These are phyloP conservation scores for Magnaporthiopsis incrustans DNA, from an alignment of 2,329 filamentous ascomycete genomes.

Conservation along the genomic window DNA sequence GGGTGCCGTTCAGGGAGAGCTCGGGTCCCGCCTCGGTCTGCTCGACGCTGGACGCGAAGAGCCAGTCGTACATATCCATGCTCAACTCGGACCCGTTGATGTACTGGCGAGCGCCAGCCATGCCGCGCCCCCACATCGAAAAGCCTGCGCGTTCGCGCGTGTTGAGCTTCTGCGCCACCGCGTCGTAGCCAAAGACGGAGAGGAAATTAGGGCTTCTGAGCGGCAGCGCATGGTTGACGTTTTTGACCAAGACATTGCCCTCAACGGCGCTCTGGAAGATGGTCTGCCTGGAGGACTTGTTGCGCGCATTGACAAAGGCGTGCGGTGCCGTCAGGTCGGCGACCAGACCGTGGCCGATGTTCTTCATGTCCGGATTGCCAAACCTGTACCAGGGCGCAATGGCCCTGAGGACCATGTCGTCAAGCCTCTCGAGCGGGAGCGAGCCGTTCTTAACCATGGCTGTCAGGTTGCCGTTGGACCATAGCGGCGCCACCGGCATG, in stretches of 20 bases:
- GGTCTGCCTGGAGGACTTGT: slow-evolving; percentile 33
- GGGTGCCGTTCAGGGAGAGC: slow-evolving; percentile 39
- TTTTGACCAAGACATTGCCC: slow-evolving; percentile 71
- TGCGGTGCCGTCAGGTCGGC: slow-evolving; percentile 47
- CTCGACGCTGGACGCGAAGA: slow-evolving; percentile 3
- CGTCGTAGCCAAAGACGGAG: slow-evolving; percentile 53
- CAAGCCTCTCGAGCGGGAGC: slow-evolving; percentile 43
- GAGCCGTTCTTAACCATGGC: slow-evolving; percentile 53
- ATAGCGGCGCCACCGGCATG: slow-evolving; percentile 46
- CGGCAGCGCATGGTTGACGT: slow-evolving; percentile 54
- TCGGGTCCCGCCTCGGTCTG: slow-evolving; percentile 15
- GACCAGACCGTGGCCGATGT: slow-evolving; percentile 43
- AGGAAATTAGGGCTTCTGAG: slow-evolving; percentile 48
- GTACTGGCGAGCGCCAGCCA: slow-evolving; percentile 19
- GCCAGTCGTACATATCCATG: slow-evolving; percentile 4
- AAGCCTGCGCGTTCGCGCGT: slow-evolving; percentile 67
- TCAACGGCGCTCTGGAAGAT: slow-evolving; percentile 47
- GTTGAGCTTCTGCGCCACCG: slow-evolving; percentile 22
- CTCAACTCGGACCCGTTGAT: slow-evolving; percentile 2
- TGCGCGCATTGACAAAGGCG: slow-evolving; percentile 39
- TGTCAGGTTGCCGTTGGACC: slow-evolving; percentile 43
- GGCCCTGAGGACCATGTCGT: slow-evolving; percentile 67
- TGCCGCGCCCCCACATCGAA: slow-evolving; percentile 65
- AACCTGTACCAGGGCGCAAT: slow-evolving; percentile 52
- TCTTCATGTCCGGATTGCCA: slow-evolving; percentile 34